Evolutionary conservation across 192 early-diverging fungal species (phyloP).

Genomic region (Linnemannia schmuckeri): DNA sequence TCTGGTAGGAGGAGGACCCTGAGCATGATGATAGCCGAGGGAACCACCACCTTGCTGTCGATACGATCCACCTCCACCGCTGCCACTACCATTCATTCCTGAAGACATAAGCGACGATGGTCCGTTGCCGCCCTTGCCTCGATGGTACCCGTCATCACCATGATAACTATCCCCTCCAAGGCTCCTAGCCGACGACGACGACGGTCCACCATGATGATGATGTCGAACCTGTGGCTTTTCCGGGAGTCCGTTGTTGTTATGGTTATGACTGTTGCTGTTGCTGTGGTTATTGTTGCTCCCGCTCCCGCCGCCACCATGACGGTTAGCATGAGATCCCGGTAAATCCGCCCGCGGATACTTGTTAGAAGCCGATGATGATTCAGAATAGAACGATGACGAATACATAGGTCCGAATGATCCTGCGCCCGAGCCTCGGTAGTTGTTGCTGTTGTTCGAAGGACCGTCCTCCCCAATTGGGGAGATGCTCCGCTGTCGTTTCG

Average conservation of each 20-base stretch:
- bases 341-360: constrained; percentile 56
- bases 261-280: neutral
- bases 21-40: constrained; percentile 18
- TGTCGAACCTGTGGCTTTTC: constrained; percentile 34
- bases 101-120: constrained; percentile 13
- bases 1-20: constrained; percentile 19
- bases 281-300: neutral
- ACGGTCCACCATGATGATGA: neutral
- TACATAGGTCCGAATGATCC: constrained; percentile 15
- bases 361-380: constrained; percentile 3
- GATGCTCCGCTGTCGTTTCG: constrained; percentile 35
- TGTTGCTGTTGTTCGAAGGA: constrained; percentile 2
- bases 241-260: constrained; percentile 13
- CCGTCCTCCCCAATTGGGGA: constrained; percentile 14
- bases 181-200: neutral
- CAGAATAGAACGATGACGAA: constrained; percentile 4
- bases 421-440: constrained; percentile 13
- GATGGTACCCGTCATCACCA: constrained; percentile 25
- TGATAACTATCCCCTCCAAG: constrained; percentile 8
- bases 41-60: constrained; percentile 10
- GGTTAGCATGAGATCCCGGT: constrained; percentile 18
- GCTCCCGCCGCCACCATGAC: neutral
- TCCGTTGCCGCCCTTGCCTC: constrained; percentile 16
- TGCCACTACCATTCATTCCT: constrained; percentile 6
- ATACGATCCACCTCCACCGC: constrained; percentile 18